phyloP scores from a whole-genome alignment of 2,329 filamentous ascomycete genomes.

The Arthrobotrys musiformis region DNA sequence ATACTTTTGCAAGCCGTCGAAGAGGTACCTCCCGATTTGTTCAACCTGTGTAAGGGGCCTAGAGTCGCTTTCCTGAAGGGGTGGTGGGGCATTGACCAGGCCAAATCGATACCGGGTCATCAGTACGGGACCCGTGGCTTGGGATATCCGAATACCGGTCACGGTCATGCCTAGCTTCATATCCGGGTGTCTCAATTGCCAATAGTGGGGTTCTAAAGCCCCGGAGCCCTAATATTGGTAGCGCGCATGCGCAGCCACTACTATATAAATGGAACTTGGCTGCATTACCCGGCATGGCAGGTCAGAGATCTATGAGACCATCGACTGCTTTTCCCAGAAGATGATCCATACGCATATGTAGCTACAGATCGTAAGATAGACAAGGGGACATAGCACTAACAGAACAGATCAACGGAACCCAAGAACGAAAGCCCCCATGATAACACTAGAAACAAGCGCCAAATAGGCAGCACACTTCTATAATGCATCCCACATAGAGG shows the following conservation, averaged over 20 bases:
- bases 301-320: conserved; percentile 20
- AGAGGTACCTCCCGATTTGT: conserved; percentile 28
- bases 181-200: not conserved
- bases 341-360: not conserved
- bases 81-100: not conserved
- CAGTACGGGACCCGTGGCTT: not conserved
- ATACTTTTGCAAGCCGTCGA: conserved; percentile 18
- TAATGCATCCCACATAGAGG: conserved; percentile 2
- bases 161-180: not conserved
- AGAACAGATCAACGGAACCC: conserved; percentile 1
- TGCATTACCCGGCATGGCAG: not conserved
- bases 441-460: conserved; percentile 14
- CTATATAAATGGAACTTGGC: not conserved
- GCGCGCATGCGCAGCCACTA: too few relatives aligned
- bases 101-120: conserved; percentile 12
- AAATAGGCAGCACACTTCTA: conserved; percentile 38
- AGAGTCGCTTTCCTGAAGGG: not conserved
- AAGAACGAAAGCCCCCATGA: not conserved
- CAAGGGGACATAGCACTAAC: conserved; percentile 31
- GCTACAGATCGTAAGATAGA: conserved; percentile 25
- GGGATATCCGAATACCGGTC: too few relatives aligned
- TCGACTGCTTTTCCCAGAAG: not conserved
- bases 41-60: not conserved
- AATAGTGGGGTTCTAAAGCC: not conserved
- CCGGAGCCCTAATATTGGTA: not conserved